phyloP scores from a whole-genome alignment of 2,329 filamentous ascomycete species.

The Aspergillus sp. region DNA sequence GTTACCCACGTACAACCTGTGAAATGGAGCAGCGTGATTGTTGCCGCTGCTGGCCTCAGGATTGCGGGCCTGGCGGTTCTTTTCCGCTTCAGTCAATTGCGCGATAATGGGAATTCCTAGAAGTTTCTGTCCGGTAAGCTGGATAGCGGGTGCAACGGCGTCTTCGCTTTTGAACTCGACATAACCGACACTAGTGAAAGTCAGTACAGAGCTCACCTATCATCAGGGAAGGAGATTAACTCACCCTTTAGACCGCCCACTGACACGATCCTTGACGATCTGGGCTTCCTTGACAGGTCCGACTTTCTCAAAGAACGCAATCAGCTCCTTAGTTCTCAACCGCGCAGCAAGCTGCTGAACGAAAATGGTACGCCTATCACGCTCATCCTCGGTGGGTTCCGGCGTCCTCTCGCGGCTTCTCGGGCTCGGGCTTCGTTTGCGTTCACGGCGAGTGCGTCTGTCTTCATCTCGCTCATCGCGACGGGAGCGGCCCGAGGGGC shows the following conservation, averaged over 20 bases:
- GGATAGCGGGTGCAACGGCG: constrained; percentile 87
- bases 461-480: constrained; percentile 52
- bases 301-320: constrained; percentile 92
- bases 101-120: constrained; percentile 98
- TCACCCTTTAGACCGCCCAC: constrained; percentile 95
- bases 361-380: constrained; percentile 94
- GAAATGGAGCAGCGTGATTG: constrained; percentile 87
- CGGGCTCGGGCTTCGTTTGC: constrained; percentile 46
- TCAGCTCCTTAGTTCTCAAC: constrained; percentile 86
- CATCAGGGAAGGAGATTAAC: constrained; percentile 35
- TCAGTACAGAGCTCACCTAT: constrained; percentile 9
- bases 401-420: constrained; percentile 54
- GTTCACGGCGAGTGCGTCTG: constrained; percentile 55
- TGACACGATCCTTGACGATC: constrained; percentile 97
- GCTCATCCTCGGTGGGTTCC: constrained; percentile 88
- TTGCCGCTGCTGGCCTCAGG: constrained; percentile 68
- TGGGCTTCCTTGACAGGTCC: constrained; percentile 95
- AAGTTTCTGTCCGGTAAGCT: constrained; percentile 98
- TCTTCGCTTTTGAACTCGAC: constrained; percentile 98
- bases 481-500: constrained; percentile 53
- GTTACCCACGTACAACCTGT: constrained; percentile 97
- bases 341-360: constrained; percentile 97
- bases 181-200: constrained; percentile 79
- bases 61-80: constrained; percentile 93
- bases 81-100: constrained; percentile 97